Evolutionary conservation across 2,329 filamentous ascomycete species (phyloP), one percentile per base, ranked within the genome.

Genomic region (Grosmannia clavigera): DNA sequence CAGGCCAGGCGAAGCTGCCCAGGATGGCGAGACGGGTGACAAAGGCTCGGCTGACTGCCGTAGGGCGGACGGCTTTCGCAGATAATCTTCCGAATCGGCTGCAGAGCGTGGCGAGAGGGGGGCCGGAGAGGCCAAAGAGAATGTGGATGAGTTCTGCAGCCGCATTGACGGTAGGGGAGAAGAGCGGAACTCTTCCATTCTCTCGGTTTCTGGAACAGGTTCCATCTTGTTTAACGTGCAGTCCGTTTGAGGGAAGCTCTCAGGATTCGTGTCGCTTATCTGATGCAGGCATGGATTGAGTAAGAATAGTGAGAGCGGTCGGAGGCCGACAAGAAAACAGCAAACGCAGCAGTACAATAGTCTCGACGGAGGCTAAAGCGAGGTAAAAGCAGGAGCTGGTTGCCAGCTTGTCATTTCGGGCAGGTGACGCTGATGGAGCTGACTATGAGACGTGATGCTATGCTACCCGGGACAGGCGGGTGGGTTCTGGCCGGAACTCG

Each of bases 151-250:
- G 25, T 72, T 74, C 60, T 76, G 77, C 29, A 81, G 70, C 62
- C 80, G 78, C 53, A 83, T 70, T 35, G 74, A 76, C 48, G 81
- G 80, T 46, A 83, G 73, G 65, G 81, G 81, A 58, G 81, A 78
- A 59, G 81, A 73, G 63, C 77, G 79, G 68, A 86, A 86, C 70
- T 82, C 81, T 75, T 85, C 82, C 79, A 86, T 82, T 64, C 82
- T 78, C 75, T 86, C 81, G 57, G 83, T 84, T 74, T 86, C 83
- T 65, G 83, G 83, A 67, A 86, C 83, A 61, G 83, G 81, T 72
- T 86, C 83, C 83, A 86, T 86, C 66, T 66, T 71, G 70, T 57
- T 43, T 27, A 16, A 19, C 16, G 25, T 29, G 5, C 38, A 25
- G 12, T 11, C 27, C 12, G 22, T 14, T 14, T 2, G 12, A 16